phyloP scores from a whole-genome alignment of 2,329 filamentous ascomycete genomes.

The Ascochyta viciae-villosae region DNA sequence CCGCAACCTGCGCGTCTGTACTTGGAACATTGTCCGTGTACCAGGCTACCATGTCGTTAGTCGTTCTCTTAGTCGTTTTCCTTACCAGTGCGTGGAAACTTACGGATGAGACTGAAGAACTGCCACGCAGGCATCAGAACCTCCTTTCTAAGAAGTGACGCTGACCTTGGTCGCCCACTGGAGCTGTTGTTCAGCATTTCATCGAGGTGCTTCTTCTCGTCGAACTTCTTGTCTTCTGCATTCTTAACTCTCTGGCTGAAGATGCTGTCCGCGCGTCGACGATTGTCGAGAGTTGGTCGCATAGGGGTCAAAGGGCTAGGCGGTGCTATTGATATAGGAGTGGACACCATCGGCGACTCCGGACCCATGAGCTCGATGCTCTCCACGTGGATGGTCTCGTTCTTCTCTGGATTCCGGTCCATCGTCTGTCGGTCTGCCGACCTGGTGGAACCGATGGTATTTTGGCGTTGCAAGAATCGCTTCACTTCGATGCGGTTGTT shows the following conservation, averaged over 20 bases:
- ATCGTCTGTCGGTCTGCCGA: constrained; percentile 35
- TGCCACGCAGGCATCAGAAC: constrained; percentile 97
- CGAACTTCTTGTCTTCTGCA: constrained; percentile 58
- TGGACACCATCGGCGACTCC: constrained; percentile 45
- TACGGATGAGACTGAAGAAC: constrained; percentile 91
- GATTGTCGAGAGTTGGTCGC: constrained; percentile 39
- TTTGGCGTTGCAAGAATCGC: constrained; percentile 71
- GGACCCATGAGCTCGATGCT: constrained; percentile 49
- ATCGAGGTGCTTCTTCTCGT: constrained; percentile 57
- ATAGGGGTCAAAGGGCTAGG: constrained; percentile 35
- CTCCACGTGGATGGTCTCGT: constrained; percentile 53
- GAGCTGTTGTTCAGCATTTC: constrained; percentile 47
- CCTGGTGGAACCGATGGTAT: constrained; percentile 61
- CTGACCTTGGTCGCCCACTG: constrained; percentile 42
- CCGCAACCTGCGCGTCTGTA: constrained; percentile 81
- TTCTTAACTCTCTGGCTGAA: constrained; percentile 55
- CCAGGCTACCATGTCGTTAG: constrained; percentile 69
- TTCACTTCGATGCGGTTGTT: constrained; percentile 92
- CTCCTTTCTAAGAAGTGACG: constrained; percentile 69
- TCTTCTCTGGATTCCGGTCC: constrained; percentile 45
- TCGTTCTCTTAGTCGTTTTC: neutral
- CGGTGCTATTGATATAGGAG: constrained; percentile 38
- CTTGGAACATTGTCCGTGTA: constrained; percentile 73
- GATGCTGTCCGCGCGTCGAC: constrained; percentile 57
- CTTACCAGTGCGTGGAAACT: constrained; percentile 45